Evolutionary conservation across 1,139 yeast species (phyloP).

Genomic region (Magnusiomyces suaveolens): DNA sequence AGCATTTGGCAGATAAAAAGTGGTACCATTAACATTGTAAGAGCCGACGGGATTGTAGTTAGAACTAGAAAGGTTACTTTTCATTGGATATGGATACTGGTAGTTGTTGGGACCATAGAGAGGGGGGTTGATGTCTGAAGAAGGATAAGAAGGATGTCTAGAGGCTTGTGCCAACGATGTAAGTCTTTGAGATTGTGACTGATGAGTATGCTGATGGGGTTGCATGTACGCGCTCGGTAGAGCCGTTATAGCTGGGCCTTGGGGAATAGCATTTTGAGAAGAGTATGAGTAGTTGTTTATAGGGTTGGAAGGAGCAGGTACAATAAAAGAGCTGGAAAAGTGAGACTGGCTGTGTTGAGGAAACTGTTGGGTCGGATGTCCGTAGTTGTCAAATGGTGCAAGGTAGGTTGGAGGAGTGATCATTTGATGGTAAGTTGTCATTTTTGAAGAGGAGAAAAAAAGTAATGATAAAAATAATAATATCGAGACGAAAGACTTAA

Average conservation of each 20-base stretch:
- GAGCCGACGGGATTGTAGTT: slow-evolving; percentile 12
- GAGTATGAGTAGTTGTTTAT: neutral
- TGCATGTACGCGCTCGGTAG: slow-evolving; percentile 12
- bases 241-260: slow-evolving; percentile 1
- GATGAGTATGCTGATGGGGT: slow-evolving; percentile 4
- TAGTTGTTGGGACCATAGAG: slow-evolving; percentile 5
- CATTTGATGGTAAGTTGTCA: slow-evolving; percentile 23
- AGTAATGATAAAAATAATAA: neutral
- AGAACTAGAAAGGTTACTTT: slow-evolving; percentile 6
- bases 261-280: neutral
- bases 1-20: slow-evolving; percentile 22
- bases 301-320: neutral
- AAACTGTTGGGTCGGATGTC: slow-evolving; percentile 3
- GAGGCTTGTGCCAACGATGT: slow-evolving; percentile 6
- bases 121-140: slow-evolving; percentile 5
- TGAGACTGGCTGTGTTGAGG: slow-evolving; percentile 1
- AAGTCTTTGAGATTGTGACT: slow-evolving; percentile 7
- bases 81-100: slow-evolving; percentile 5
- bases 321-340: neutral
- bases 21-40: slow-evolving; percentile 22
- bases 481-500: slow-evolving; percentile 16
- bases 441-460: slow-evolving; percentile 4
- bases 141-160: slow-evolving; percentile 3
- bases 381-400: slow-evolving; percentile 9
- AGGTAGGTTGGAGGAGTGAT: slow-evolving; percentile 21